phyloP scores from a whole-genome alignment of 2,329 filamentous ascomycete genomes.

The Fonsecaea nubica region DNA sequence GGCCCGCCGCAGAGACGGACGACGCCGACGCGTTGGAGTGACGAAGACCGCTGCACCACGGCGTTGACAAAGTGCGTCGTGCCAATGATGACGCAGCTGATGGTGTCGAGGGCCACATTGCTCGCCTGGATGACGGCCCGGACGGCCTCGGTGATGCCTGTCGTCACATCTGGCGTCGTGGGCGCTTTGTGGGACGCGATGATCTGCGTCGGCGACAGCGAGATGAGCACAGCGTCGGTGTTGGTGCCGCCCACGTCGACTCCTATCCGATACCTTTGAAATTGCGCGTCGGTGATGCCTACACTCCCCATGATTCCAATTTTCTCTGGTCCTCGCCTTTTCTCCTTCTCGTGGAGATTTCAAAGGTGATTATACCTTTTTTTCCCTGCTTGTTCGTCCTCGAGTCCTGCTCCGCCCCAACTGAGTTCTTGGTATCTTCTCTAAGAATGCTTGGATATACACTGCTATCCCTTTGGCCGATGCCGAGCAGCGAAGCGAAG shows the following conservation, averaged over 20 bases:
- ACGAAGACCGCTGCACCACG: slow-evolving; percentile 27
- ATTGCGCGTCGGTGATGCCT: slow-evolving; percentile 12
- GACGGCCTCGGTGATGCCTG: slow-evolving; percentile 51
- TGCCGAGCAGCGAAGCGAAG: no score
- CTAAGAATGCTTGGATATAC: no score
- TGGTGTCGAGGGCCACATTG: slow-evolving; percentile 42
- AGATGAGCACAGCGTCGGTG: slow-evolving; percentile 33
- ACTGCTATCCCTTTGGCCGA: no score
- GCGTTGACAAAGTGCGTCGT: slow-evolving; percentile 61
- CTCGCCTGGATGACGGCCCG: slow-evolving; percentile 47
- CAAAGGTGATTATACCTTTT: neutral
- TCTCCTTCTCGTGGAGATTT: neutral
- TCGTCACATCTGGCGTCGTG: slow-evolving; percentile 51
- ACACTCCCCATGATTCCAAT: slow-evolving; percentile 28
- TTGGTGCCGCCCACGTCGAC: slow-evolving; percentile 35
- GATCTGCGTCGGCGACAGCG: slow-evolving; percentile 23
- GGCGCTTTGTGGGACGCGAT: slow-evolving; percentile 47
- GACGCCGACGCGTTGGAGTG: slow-evolving; percentile 26
- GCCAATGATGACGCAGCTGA: slow-evolving; percentile 58
- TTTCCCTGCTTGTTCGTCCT: neutral
- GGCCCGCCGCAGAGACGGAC: slow-evolving; percentile 29
- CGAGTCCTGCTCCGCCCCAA: no score
- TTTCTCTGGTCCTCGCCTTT: neutral
- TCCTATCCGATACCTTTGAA: slow-evolving; percentile 26
- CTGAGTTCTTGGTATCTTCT: no score